A percentile compares a stretch with the other conserved stretches of the same genome.
phyloP scores from a whole-genome alignment of 345 rosid genomes.

The Camelina sativa region DNA sequence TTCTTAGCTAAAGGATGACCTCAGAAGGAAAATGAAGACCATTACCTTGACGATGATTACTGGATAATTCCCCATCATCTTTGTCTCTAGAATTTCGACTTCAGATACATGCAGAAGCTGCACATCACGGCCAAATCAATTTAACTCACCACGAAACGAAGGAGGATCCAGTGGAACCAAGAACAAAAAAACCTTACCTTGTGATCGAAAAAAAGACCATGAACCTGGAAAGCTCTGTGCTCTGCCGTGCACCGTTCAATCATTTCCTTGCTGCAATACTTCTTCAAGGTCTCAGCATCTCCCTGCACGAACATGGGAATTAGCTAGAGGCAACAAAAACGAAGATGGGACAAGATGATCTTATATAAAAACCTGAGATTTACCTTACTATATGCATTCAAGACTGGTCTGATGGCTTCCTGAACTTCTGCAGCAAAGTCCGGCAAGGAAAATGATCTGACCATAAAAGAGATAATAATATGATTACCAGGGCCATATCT shows the following conservation, averaged over 20 bases:
- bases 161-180: not conserved
- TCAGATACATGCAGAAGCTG: conserved; percentile 94
- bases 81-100: conserved; percentile 80
- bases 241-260: conserved; percentile 80
- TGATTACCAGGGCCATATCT: not conserved
- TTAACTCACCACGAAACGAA: conserved; percentile 24
- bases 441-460: conserved; percentile 88
- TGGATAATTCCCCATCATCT: conserved; percentile 93
- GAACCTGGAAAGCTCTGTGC: conserved; percentile 63
- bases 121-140: conserved; percentile 13
- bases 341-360: not conserved
- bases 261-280: conserved; percentile 83
- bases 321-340: conserved; percentile 13
- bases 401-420: conserved; percentile 82
- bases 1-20: conserved; percentile 7
- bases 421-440: conserved; percentile 89
- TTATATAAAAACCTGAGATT: conserved; percentile 23
- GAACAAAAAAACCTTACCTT: conserved; percentile 55
- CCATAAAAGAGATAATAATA: conserved; percentile 30
- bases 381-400: conserved; percentile 82
- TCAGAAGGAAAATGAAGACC: conserved; percentile 18
- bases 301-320: conserved; percentile 53
- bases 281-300: conserved; percentile 71
- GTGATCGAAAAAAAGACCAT: conserved; percentile 78
- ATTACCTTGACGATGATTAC: conserved; percentile 73